phyloP scores from a whole-genome alignment of 2,329 filamentous ascomycete genomes.

The Fusarium buharicum region DNA sequence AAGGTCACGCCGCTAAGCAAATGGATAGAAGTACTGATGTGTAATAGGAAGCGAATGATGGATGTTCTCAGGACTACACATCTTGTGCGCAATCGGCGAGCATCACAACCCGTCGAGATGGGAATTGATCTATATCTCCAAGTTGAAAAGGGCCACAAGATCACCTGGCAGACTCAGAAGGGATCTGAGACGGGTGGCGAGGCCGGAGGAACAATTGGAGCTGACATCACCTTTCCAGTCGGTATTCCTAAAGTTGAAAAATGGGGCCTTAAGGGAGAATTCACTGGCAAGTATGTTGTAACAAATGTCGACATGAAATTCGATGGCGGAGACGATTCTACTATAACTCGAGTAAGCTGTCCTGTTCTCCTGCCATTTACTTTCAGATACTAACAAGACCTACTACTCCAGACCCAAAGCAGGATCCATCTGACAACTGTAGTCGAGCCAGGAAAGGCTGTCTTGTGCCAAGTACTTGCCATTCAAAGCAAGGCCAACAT shows the following conservation, averaged over 20 bases:
- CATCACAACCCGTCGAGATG: neutral
- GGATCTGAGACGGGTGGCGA: neutral
- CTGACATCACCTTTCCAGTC: neutral
- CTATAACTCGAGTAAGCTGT: neutral
- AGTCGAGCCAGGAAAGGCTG: neutral
- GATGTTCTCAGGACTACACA: neutral
- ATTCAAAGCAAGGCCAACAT: constrained; percentile 3
- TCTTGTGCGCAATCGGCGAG: neutral
- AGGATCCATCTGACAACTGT: neutral
- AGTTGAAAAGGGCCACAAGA: neutral
- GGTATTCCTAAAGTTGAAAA: neutral
- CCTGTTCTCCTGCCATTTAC: neutral
- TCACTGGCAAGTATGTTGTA: neutral
- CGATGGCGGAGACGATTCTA: neutral
- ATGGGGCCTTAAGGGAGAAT: neutral
- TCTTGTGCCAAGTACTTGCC: neutral
- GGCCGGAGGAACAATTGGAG: neutral
- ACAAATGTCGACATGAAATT: neutral
- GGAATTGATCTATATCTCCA: neutral
- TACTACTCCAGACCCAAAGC: neutral
- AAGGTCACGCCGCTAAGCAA: too few species aligned
- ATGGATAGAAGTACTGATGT: too few species aligned
- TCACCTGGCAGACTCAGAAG: neutral
- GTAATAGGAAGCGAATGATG: neutral
- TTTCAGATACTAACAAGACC: neutral